phyloP scores from a whole-genome alignment of 108 stramenopile species.

The Parietichytrium sp. region DNA sequence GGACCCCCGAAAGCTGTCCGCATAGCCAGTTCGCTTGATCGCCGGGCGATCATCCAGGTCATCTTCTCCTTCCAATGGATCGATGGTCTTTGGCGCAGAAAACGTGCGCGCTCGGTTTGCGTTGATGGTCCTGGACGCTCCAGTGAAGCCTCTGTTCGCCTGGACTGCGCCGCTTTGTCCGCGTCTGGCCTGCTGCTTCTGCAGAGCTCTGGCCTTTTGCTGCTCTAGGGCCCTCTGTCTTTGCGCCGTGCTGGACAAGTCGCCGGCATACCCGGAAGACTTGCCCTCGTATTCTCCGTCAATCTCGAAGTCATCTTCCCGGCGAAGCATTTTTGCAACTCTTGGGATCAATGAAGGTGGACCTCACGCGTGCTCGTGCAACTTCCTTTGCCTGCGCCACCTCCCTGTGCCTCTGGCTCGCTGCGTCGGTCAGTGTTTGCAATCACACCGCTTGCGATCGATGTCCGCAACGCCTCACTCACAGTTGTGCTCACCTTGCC shows the following conservation, averaged over 20 bases:
- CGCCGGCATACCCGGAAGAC: not conserved
- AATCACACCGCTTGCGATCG: too few relatives aligned
- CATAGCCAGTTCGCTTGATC: not conserved
- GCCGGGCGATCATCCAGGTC: not conserved
- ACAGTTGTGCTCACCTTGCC: too few relatives aligned
- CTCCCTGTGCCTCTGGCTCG: too few relatives aligned
- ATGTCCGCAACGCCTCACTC: too few relatives aligned
- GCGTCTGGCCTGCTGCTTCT: conserved; percentile 19
- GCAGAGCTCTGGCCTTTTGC: not conserved
- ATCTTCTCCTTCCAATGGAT: conserved; percentile 18
- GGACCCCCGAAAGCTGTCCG: conserved; percentile 19
- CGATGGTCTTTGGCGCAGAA: conserved; percentile 34
- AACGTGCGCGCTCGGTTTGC: not conserved
- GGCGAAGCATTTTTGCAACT: too few relatives aligned
- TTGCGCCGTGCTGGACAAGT: not conserved
- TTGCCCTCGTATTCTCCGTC: not conserved
- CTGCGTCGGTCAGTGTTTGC: too few relatives aligned
- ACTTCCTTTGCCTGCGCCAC: too few relatives aligned
- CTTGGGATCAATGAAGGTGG: too few relatives aligned
- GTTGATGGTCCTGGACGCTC: not conserved
- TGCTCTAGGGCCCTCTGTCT: conserved; percentile 3
- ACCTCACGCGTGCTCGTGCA: too few relatives aligned
- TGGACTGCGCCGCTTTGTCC: not conserved
- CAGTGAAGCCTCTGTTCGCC: conserved; percentile 4
- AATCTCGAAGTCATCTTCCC: not conserved